Evolutionary conservation across 2,329 filamentous ascomycete species (phyloP), one percentile per base, ranked within the genome.

Genomic region (Microdochium trichocladiopsis): DNA sequence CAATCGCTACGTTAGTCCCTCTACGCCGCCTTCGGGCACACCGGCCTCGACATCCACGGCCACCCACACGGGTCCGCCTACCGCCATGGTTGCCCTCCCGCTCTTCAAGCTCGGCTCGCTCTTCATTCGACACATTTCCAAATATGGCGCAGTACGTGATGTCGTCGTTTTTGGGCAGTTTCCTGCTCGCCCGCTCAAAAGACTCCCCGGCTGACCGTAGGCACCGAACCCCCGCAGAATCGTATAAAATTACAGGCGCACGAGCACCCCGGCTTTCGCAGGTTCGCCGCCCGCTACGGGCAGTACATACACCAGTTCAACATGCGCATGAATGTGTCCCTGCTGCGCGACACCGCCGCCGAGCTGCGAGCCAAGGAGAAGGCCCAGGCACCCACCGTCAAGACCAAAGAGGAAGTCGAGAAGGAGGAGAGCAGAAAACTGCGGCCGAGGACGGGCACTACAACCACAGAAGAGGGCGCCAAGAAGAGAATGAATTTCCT

Each of bases 31-130:
- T 22, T 18, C 41, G 21, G 41, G 41, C 41, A 5, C 18, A 4
- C 21, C 41, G 41, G 21, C 41, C n/a, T 41, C n/a, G 36, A 6
- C 36, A 18, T 45, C 41, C 18, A 45, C 41, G 6, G 18, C 5
- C 41, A 12, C 41, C 41, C 9, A 47, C 47, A 12, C 14, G 25
- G 31, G 23, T 18, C 22, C 25, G n/a, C 37, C 28, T 23, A 28
- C 58, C 60, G 55, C 51, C 10, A 86, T 87, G 83, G 83, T 86
- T 47, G 76, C 82, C 52, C 72, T 87, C 37, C 83, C 83, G 21
- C 72, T 87, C 18, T 87, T 87, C 69, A 87, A 87, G 70, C 79
- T 86, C 58, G 83, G 77, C 22, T 68, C 82, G 52, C 73, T 86
- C 48, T 83, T 86, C 58, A 73, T 86, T 62, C 77, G 81, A 59